phyloP scores from a whole-genome alignment of 2,329 filamentous ascomycete species.

The Daldinia eschscholtzii region DNA sequence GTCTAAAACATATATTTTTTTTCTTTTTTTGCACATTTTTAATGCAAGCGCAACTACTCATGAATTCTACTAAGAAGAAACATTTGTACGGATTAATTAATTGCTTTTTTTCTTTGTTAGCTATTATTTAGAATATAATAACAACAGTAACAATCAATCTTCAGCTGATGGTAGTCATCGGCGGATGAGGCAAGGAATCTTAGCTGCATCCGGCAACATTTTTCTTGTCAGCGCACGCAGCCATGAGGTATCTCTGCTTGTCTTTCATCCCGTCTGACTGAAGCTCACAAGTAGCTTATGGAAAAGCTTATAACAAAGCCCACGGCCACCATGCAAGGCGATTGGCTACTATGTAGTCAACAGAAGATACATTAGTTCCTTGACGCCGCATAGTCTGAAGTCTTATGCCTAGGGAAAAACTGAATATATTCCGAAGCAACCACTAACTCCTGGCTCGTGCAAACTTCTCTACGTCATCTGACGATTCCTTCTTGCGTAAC shows the following conservation, averaged over 20 bases:
- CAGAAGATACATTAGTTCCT: constrained; percentile 13
- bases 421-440: constrained; percentile 45
- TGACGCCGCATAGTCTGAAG: constrained; percentile 12
- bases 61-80: neutral
- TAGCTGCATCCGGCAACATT: constrained; percentile 15
- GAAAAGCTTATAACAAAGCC: constrained; percentile 14
- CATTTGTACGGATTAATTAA: constrained; percentile 1
- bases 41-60: constrained; percentile 7
- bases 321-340: constrained; percentile 5
- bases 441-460: constrained; percentile 50
- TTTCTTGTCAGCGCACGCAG: constrained; percentile 19
- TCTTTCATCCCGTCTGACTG: constrained; percentile 2
- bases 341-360: constrained; percentile 14
- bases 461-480: constrained; percentile 48
- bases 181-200: constrained; percentile 10
- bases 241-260: constrained; percentile 13
- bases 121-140: constrained; percentile 10
- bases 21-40: neutral
- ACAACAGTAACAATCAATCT: constrained; percentile 9
- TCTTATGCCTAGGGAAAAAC: constrained; percentile 20
- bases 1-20: neutral
- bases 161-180: constrained; percentile 10
- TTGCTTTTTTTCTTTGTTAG: constrained; percentile 9
- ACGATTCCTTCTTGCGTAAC: constrained; percentile 34
- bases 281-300: constrained; percentile 13